Conservation (phyloP, 179 eudicot species). For the Spergularia azorica region DNA sequence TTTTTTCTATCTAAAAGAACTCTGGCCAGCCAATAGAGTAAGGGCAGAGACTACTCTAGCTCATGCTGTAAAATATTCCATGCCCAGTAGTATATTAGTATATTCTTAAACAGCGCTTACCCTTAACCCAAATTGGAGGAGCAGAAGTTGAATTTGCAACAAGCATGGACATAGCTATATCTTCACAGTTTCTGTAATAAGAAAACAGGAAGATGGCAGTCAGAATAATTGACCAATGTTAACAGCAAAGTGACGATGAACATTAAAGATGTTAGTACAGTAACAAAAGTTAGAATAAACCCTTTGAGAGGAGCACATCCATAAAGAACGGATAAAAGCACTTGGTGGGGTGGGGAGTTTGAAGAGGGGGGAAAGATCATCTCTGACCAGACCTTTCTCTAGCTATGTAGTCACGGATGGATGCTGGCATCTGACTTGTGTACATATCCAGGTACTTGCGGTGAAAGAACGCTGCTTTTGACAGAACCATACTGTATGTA, state of each 20-base stretch:
- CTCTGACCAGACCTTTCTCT: slow-evolving; percentile 48
- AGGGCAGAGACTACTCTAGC: neutral
- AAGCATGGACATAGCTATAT: slow-evolving; percentile 76
- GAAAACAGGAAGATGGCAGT: neutral
- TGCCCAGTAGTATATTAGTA: neutral
- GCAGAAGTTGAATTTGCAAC: slow-evolving; percentile 68
- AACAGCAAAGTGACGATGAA: too few species aligned
- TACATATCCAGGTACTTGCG: slow-evolving; percentile 61
- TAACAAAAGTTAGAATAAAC: neutral
- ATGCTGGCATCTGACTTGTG: slow-evolving; percentile 57
- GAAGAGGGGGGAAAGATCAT: neutral
- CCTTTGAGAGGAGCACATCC: neutral
- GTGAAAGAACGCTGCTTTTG: slow-evolving; percentile 74
- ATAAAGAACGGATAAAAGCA: neutral
- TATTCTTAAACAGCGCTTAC: slow-evolving; percentile 27
- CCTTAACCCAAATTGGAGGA: slow-evolving; percentile 76
- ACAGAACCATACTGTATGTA: slow-evolving; percentile 70
- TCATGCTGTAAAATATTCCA: neutral
- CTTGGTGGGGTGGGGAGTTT: too few species aligned
- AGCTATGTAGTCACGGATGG: slow-evolving; percentile 54
- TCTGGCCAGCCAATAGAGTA: neutral
- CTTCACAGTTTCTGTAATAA: slow-evolving; percentile 63
- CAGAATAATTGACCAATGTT: neutral
- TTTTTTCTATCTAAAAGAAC: neutral
- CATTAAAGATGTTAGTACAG: neutral